Evolutionary conservation across 2,329 filamentous ascomycete genomes (phyloP).

Genomic region (Penicillium verrucosum): DNA sequence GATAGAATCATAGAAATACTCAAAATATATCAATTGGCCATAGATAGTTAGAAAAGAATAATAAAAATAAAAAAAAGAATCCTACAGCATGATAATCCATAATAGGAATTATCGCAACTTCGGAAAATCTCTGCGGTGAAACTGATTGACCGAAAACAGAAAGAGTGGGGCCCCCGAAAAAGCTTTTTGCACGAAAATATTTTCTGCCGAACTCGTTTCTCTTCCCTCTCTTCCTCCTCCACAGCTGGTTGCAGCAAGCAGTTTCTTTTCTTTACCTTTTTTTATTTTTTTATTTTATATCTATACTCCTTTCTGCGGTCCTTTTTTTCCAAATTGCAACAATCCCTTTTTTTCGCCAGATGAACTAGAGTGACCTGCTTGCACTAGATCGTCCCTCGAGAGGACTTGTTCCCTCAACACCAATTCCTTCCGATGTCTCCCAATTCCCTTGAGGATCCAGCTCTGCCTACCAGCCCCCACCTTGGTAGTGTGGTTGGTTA

Average conservation of each 20-base stretch:
- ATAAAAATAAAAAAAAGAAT: too few relatives aligned
- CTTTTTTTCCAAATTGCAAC: not conserved
- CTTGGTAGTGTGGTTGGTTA: conserved; percentile 42
- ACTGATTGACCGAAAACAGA: conserved; percentile 4
- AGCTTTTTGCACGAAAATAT: conserved; percentile 13
- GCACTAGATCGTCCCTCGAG: conserved; percentile 36
- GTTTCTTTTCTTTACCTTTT: conserved; percentile 1
- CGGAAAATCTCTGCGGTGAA: conserved; percentile 2
- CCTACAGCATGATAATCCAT: not conserved
- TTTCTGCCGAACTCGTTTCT: conserved; percentile 20
- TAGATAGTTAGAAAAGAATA: not conserved
- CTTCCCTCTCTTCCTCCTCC: conserved; percentile 24
- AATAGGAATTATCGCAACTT: not conserved
- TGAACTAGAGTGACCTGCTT: conserved; percentile 37
- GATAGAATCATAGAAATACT: not conserved
- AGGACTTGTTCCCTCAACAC: conserved; percentile 34
- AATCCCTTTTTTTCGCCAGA: conserved; percentile 24
- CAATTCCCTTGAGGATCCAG: conserved; percentile 28
- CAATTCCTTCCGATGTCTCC: conserved; percentile 28
- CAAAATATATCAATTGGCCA: not conserved
- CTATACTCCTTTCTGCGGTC: conserved; percentile 8
- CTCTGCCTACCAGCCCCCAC: conserved; percentile 40
- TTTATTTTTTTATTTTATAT: conserved; percentile 15
- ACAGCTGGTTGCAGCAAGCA: conserved; percentile 13
- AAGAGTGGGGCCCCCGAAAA: conserved; percentile 1